Percentiles rank a stretch among this genome's conserved stretches.
These are phyloP conservation scores for Trichosanthes truncata DNA, from an alignment of 306 rosid genomes.

Conservation along the genomic window DNA sequence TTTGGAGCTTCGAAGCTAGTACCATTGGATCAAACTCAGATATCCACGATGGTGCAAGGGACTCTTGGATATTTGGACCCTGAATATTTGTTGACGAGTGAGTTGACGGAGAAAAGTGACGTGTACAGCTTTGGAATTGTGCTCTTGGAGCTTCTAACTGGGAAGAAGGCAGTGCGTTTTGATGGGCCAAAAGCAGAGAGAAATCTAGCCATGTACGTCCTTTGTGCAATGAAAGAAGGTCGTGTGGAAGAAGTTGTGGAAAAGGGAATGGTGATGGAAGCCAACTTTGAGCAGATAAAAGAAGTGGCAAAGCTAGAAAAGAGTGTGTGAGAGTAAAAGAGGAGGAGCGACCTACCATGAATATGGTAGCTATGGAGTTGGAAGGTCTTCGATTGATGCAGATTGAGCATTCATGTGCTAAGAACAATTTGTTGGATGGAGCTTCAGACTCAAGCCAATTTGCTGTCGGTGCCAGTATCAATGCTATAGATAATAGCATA, in stretches of 20 bases:
- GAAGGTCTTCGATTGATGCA: conserved; percentile 19
- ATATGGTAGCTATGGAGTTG: conserved; percentile 35
- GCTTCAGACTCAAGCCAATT: not conserved
- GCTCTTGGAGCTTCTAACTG: conserved; percentile 31
- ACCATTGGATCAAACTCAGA: conserved; percentile 26
- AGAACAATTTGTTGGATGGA: not conserved
- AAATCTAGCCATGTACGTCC: conserved; percentile 24
- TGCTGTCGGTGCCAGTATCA: no score
- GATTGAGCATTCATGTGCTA: conserved; percentile 7
- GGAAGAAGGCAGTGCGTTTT: conserved; percentile 20
- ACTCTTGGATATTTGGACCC: conserved; percentile 39
- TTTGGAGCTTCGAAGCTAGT: conserved; percentile 35
- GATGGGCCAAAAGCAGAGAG: conserved; percentile 5
- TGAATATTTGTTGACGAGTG: conserved; percentile 22
- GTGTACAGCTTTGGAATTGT: conserved; percentile 48
- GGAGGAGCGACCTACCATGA: conserved; percentile 49
- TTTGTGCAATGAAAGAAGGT: conserved; percentile 12
- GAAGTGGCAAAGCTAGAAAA: conserved; percentile 25
- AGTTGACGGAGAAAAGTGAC: conserved; percentile 30
- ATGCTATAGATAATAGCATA: not conserved
- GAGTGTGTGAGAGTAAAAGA: conserved; percentile 25
- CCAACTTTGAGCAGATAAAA: conserved; percentile 19
- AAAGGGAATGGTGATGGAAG: not conserved
- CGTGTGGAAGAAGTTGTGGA: conserved; percentile 24
- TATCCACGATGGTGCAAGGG: conserved; percentile 33